These are phyloP conservation scores for Backusella parvicylindrica DNA, from an alignment of 192 early-diverging fungal species.

Conservation along the genomic window DNA sequence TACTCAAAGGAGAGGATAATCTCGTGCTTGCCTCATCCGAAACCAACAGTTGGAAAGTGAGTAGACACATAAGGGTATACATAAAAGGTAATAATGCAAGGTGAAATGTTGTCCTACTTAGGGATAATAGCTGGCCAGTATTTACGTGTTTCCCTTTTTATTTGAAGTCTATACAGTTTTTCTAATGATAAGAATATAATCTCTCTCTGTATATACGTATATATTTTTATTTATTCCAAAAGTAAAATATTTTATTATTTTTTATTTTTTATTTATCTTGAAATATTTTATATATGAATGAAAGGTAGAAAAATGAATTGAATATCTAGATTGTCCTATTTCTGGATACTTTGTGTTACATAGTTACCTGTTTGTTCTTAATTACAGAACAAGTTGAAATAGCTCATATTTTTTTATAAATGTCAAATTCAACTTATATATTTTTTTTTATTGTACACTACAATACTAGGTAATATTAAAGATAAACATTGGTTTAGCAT, in stretches of 20 bases:
- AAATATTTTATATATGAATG: not conserved
- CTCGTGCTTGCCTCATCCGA: not conserved
- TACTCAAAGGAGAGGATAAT: not conserved
- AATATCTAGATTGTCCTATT: not conserved
- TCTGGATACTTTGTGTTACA: not conserved
- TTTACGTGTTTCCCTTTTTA: not conserved
- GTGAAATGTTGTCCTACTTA: not conserved
- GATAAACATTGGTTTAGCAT: not conserved
- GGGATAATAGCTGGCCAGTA: not conserved
- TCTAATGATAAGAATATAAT: not conserved
- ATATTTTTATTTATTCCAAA: not conserved
- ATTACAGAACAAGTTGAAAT: slow-evolving; percentile 1
- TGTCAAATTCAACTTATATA: not conserved
- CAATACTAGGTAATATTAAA: not conserved
- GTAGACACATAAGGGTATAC: not conserved
- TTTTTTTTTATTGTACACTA: not conserved
- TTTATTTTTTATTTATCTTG: not conserved
- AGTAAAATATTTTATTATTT: not conserved
- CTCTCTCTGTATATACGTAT: not conserved
- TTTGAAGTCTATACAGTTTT: not conserved
- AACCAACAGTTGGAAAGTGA: not conserved
- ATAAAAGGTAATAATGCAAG: not conserved
- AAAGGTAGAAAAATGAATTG: not conserved
- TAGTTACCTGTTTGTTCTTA: not conserved
- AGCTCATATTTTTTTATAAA: not conserved